Evolutionary conservation across 257 asterid genomes (phyloP).

Genomic region (Solanum chiquidenum): DNA sequence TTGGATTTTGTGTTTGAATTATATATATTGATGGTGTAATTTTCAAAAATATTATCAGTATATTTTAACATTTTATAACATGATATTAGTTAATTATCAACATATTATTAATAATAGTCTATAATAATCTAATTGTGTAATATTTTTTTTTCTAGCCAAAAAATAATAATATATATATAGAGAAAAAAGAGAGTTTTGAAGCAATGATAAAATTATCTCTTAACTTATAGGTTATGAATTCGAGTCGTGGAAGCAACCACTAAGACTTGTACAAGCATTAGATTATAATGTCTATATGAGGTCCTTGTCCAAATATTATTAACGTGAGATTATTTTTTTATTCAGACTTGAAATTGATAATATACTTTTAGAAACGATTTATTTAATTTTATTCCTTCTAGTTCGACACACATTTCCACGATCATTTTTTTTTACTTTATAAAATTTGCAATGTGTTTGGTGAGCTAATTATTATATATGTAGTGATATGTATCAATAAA

Average conservation of each 20-base stretch:
- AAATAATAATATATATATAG: too few relatives aligned
- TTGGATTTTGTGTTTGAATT: background rate
- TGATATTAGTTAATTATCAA: background rate
- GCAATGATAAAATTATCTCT: background rate
- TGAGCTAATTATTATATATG: background rate
- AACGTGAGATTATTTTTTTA: background rate
- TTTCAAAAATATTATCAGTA: background rate
- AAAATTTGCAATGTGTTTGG: background rate
- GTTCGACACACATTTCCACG: background rate
- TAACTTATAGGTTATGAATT: background rate
- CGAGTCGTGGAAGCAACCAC: fast-evolving
- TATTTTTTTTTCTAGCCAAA: background rate
- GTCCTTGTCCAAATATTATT: background rate
- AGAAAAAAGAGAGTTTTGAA: background rate
- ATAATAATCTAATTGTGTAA: background rate
- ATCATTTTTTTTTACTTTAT: background rate
- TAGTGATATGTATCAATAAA: background rate
- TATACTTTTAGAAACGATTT: background rate
- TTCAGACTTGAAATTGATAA: background rate
- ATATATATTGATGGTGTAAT: too few relatives aligned
- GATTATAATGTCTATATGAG: background rate
- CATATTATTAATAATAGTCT: background rate
- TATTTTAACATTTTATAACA: background rate
- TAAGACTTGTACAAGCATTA: background rate
- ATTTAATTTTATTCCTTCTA: background rate